A percentile compares a stretch with the other conserved stretches of the same genome.
Conservation (phyloP, 495 filamentous ascomycete species). For the Xylaria longipes region DNA sequence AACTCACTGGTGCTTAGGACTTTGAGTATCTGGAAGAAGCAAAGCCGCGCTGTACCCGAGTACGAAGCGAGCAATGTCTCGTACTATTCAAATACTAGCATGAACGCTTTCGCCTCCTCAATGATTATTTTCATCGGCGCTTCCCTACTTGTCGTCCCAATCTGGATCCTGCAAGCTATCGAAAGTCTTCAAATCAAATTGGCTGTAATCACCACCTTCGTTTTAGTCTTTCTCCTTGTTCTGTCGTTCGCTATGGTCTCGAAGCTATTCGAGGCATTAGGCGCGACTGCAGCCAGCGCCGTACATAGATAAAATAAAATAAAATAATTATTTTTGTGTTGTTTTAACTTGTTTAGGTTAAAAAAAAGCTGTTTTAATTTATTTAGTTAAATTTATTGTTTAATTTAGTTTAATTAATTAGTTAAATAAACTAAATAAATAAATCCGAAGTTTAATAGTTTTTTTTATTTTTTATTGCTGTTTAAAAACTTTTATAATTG, state of each 20-base stretch:
- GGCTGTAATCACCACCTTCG: neutral
- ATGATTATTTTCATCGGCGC: neutral
- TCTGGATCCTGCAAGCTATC: constrained; percentile 7
- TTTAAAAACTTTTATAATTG: too few relatives aligned
- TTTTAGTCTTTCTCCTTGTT: constrained; percentile 5
- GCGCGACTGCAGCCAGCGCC: constrained; percentile 10
- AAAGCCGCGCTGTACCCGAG: neutral
- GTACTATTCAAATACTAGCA: constrained; percentile 1
- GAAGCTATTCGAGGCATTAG: neutral
- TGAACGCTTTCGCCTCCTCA: neutral
- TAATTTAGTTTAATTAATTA: too few relatives aligned
- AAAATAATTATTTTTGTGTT: too few relatives aligned
- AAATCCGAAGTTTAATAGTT: too few relatives aligned
- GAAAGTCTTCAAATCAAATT: constrained; percentile 3
- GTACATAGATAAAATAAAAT: too few relatives aligned
- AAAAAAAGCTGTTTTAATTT: too few relatives aligned
- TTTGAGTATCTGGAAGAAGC: neutral
- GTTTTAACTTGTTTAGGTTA: too few relatives aligned
- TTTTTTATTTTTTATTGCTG: too few relatives aligned
- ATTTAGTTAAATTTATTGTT: too few relatives aligned
- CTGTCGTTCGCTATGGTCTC: neutral
- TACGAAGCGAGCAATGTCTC: constrained; percentile 5
- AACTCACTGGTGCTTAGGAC: neutral
- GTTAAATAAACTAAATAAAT: too few relatives aligned
- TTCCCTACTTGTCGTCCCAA: neutral